Conservation (phyloP, 371 early-diverging fungal genomes). For the Amoeboaphelidium protococcarum region DNA sequence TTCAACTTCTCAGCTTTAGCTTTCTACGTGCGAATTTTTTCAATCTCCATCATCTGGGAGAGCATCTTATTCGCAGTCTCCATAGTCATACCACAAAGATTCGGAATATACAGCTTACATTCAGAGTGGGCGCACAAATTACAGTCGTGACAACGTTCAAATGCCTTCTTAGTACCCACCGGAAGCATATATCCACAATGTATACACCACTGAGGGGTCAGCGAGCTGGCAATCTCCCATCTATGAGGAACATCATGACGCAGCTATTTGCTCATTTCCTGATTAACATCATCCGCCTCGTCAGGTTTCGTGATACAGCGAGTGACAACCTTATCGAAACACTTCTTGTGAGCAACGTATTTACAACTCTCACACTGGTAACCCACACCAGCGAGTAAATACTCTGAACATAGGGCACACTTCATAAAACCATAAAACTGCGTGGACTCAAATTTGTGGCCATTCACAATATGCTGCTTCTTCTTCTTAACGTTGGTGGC, state of each 20-base stretch:
- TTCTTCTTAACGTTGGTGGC: neutral
- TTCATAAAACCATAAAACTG: conserved; percentile 74
- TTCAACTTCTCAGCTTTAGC: neutral
- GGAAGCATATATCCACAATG: conserved; percentile 90
- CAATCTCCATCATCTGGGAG: conserved; percentile 29
- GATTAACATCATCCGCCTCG: conserved; percentile 10
- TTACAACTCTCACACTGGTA: conserved; percentile 81
- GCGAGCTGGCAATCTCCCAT: conserved; percentile 40
- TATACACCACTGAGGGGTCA: conserved; percentile 74
- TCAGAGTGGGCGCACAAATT: conserved; percentile 41
- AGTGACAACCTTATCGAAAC: conserved; percentile 49
- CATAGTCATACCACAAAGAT: conserved; percentile 72
- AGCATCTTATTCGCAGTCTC: conserved; percentile 53
- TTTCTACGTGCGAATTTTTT: conserved; percentile 3
- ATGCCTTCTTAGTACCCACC: conserved; percentile 23
- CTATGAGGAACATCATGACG: conserved; percentile 82
- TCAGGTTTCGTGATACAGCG: conserved; percentile 57
- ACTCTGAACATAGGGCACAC: conserved; percentile 74
- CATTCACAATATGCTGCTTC: conserved; percentile 18
- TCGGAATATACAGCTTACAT: conserved; percentile 62
- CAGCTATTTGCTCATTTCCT: conserved; percentile 19
- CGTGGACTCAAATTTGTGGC: conserved; percentile 59
- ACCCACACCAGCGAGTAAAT: conserved; percentile 46
- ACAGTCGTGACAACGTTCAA: conserved; percentile 27
- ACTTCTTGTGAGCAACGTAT: conserved; percentile 75